Conservation (phyloP, 192 early-diverging fungal genomes). For the Mortierella alpina region DNA sequence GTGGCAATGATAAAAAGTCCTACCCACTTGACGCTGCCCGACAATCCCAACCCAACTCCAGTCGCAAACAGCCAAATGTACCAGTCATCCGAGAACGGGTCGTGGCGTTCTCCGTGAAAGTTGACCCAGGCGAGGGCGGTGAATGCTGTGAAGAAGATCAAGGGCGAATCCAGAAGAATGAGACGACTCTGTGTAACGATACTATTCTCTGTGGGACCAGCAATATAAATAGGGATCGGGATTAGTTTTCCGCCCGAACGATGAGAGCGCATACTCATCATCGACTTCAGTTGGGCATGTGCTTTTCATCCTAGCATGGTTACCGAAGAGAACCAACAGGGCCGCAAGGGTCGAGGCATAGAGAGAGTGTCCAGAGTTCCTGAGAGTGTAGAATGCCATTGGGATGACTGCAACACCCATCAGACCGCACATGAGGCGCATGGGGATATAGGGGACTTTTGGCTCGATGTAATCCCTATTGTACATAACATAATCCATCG, state of each 20-base stretch:
- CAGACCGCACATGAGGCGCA: conserved; percentile 83
- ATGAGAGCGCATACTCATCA: no score
- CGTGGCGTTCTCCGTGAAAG: conserved; percentile 80
- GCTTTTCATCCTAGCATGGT: neutral
- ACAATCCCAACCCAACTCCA: conserved; percentile 79
- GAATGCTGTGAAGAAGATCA: conserved; percentile 88
- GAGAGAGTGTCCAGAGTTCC: conserved; percentile 81
- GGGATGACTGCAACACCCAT: conserved; percentile 87
- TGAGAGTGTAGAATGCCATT: conserved; percentile 84
- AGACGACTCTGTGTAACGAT: conserved; percentile 90
- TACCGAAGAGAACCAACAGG: conserved; percentile 85
- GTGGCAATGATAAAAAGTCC: conserved; percentile 90
- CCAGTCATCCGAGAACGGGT: conserved; percentile 84
- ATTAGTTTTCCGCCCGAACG: neutral
- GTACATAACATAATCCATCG: neutral
- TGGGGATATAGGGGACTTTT: conserved; percentile 89
- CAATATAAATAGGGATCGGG: neutral
- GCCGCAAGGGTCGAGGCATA: conserved; percentile 81
- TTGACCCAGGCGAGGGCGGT: conserved; percentile 89
- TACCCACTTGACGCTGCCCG: conserved; percentile 90
- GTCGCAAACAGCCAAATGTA: conserved; percentile 89
- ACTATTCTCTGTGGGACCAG: conserved; percentile 76
- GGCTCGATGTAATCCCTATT: conserved; percentile 85
- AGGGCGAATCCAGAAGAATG: conserved; percentile 91
- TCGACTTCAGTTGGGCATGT: neutral